Conservation (phyloP, 352 stramenopile species). For the Phytophthora sp. region DNA sequence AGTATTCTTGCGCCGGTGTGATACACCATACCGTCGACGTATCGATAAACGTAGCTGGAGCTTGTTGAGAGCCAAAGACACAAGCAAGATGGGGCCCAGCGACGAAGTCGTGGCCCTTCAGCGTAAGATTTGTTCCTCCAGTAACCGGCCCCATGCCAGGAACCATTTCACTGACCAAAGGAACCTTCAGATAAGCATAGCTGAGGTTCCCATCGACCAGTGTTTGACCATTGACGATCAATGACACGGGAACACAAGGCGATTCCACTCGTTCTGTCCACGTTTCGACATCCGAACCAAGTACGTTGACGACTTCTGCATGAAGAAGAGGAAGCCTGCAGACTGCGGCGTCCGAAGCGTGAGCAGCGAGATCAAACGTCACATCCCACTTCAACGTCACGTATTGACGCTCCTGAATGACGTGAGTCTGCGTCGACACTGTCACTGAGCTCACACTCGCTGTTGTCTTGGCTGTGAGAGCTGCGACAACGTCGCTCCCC, state of each 20-base stretch:
- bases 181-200: slow-evolving; percentile 29
- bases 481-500: not conserved
- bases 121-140: slow-evolving; percentile 47
- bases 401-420: not conserved
- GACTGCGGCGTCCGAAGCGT: not conserved
- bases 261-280: slow-evolving; percentile 19
- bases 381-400: not conserved
- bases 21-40: slow-evolving; percentile 34
- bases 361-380: not conserved
- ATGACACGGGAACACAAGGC: slow-evolving; percentile 29
- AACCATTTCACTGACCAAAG: slow-evolving; percentile 32
- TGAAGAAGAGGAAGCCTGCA: not conserved
- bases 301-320: slow-evolving; percentile 17
- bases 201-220: slow-evolving; percentile 17
- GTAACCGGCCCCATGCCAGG: slow-evolving; percentile 33
- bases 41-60: slow-evolving; percentile 38
- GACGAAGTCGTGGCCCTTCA: slow-evolving; percentile 45
- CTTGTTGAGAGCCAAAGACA: slow-evolving; percentile 45
- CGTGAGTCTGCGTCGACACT: not conserved
- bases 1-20: slow-evolving; percentile 29
- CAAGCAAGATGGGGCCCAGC: slow-evolving; percentile 41
- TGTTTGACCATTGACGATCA: slow-evolving; percentile 42
- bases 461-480: not conserved
- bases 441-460: not conserved
- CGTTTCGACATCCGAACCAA: slow-evolving; percentile 36